Evolutionary conservation across 192 early-diverging fungal genomes (phyloP).

Genomic region (Lobosporangium transversale): DNA sequence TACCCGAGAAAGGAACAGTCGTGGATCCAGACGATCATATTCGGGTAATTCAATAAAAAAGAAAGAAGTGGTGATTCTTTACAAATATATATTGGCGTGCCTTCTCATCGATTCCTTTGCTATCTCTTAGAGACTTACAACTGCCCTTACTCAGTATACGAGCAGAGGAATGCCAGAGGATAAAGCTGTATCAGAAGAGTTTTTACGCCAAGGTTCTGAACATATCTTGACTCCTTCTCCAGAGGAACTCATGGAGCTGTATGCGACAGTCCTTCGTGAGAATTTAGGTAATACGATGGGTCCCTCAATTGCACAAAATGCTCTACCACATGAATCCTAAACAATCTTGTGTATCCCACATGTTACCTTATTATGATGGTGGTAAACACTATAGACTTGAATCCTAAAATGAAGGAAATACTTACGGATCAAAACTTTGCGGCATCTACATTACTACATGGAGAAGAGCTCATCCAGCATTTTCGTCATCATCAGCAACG

Average conservation of each 20-base stretch:
- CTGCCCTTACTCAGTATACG: slow-evolving; percentile 44
- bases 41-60: slow-evolving; percentile 31
- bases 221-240: slow-evolving; percentile 36
- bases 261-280: slow-evolving; percentile 40
- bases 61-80: no score
- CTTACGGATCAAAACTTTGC: slow-evolving; percentile 51
- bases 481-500: slow-evolving; percentile 32
- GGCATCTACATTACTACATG: slow-evolving; percentile 24
- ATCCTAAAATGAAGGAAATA: slow-evolving; percentile 47
- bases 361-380: background rate
- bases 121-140: slow-evolving; percentile 39
- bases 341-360: background rate
- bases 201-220: slow-evolving; percentile 38
- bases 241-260: slow-evolving; percentile 52
- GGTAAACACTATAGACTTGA: slow-evolving; percentile 20
- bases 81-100: no score
- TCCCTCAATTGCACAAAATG: no score
- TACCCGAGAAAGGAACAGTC: slow-evolving; percentile 35
- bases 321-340: no score
- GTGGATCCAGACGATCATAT: slow-evolving; percentile 50
- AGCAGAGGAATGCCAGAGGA: slow-evolving; percentile 37
- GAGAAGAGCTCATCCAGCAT: slow-evolving; percentile 27
- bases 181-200: slow-evolving; percentile 40
- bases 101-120: background rate
- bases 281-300: slow-evolving; percentile 34